Percentiles rank a stretch among this genome's conserved stretches.
phyloP scores from a whole-genome alignment of 441 rosid species.

The Syzygium malaccense region DNA sequence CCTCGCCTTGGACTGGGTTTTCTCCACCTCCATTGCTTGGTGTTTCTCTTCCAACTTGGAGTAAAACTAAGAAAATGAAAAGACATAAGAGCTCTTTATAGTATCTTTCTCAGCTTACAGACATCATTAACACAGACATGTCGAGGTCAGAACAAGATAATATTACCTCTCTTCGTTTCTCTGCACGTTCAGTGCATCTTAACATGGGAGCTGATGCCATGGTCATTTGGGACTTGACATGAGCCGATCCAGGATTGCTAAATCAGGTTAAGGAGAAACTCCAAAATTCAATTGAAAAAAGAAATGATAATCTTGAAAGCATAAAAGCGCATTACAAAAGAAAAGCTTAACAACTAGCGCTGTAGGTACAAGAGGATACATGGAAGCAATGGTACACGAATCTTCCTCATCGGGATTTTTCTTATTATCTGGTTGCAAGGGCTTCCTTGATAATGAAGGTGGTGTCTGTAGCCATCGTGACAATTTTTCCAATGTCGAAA shows the following conservation, averaged over 20 bases:
- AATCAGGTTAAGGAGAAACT: slow-evolving; percentile 22
- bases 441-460: slow-evolving; percentile 49
- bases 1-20: slow-evolving; percentile 71
- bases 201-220: slow-evolving; percentile 57
- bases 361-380: slow-evolving; percentile 35
- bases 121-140: background rate
- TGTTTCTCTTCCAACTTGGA: slow-evolving; percentile 89
- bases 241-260: slow-evolving; percentile 48
- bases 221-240: slow-evolving; percentile 33
- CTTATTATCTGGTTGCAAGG: slow-evolving; percentile 81
- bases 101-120: background rate
- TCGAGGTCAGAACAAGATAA: background rate
- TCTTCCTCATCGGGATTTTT: slow-evolving; percentile 91
- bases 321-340: background rate
- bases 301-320: background rate
- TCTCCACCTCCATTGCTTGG: slow-evolving; percentile 88
- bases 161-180: slow-evolving; percentile 78
- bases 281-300: background rate
- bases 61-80: slow-evolving; percentile 49
- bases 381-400: slow-evolving; percentile 59
- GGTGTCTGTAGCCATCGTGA: slow-evolving; percentile 19
- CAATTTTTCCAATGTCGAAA: background rate
- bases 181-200: slow-evolving; percentile 76
- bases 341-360: background rate
- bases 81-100: background rate